phyloP scores from a whole-genome alignment of 805 yeast species.

The Phaffomyces antillensis region DNA sequence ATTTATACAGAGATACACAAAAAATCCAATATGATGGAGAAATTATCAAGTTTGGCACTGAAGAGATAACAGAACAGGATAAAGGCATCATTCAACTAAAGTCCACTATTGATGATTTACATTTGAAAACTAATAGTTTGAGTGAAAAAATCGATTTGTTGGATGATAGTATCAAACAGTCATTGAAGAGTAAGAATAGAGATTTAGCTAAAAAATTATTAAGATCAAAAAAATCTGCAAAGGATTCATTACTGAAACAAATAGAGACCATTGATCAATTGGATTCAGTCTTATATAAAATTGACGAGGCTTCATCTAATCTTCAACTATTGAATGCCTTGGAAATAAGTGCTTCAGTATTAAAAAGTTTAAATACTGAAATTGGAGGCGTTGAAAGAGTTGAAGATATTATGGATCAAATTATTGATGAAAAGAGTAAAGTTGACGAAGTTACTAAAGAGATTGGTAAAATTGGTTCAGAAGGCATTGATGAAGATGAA shows the following conservation, averaged over 20 bases:
- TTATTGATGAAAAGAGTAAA: slow-evolving; percentile 30
- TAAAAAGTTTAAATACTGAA: slow-evolving; percentile 31
- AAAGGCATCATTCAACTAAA: slow-evolving; percentile 28
- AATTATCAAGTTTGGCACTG: slow-evolving; percentile 15
- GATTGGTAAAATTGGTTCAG: slow-evolving; percentile 19
- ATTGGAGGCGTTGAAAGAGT: slow-evolving; percentile 39
- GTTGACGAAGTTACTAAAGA: slow-evolving; percentile 33
- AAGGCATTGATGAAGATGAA: slow-evolving; percentile 21
- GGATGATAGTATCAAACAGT: slow-evolving; percentile 14
- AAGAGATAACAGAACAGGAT: slow-evolving; percentile 28
- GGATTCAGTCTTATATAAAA: slow-evolving; percentile 29
- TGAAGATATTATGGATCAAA: slow-evolving; percentile 32
- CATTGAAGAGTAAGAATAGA: slow-evolving; percentile 18
- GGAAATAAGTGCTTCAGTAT: slow-evolving; percentile 28
- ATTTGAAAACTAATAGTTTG: slow-evolving; percentile 17
- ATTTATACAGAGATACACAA: slow-evolving; percentile 15
- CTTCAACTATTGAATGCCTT: slow-evolving; percentile 31
- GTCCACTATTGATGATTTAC: slow-evolving; percentile 16
- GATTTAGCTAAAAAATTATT: slow-evolving; percentile 27
- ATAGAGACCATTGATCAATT: slow-evolving; percentile 30
- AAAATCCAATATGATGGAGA: slow-evolving; percentile 13
- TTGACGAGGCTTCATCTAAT: slow-evolving; percentile 38
- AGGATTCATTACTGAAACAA: slow-evolving; percentile 27
- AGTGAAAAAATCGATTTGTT: slow-evolving; percentile 15
- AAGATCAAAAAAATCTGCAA: slow-evolving; percentile 29